Percentiles rank a stretch among this genome's conserved stretches.
Evolutionary conservation across 148 eudicot genomes (phyloP).

Genomic region (Heliamphora exappendiculata): DNA sequence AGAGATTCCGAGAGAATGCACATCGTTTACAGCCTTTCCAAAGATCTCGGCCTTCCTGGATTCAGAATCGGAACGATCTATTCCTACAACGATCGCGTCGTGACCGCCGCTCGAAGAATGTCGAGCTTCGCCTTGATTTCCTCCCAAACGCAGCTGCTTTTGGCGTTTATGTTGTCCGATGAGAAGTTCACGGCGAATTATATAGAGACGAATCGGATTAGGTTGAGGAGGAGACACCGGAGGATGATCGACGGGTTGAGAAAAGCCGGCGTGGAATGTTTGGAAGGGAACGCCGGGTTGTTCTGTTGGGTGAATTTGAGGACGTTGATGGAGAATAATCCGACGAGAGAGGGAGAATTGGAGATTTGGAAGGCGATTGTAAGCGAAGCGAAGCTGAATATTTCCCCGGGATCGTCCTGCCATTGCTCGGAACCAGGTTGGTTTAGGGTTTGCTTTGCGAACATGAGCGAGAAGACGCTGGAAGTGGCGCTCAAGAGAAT

Average conservation of each 20-base stretch:
- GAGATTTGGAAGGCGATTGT: conserved; percentile 48
- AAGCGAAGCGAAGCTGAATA: conserved; percentile 56
- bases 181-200: conserved; percentile 45
- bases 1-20: conserved; percentile 59
- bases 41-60: conserved; percentile 86
- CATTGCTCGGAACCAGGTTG: conserved; percentile 81
- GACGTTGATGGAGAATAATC: conserved; percentile 32
- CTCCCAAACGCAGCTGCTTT: conserved; percentile 73
- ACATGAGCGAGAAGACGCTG: conserved; percentile 75
- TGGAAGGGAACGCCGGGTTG: conserved; percentile 72
- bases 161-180: conserved; percentile 68
- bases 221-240: conserved; percentile 53
- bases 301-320: conserved; percentile 86
- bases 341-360: conserved; percentile 49
- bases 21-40: conserved; percentile 85
- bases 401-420: conserved; percentile 76
- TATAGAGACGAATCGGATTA: conserved; percentile 48
- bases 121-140: conserved; percentile 85
- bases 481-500: conserved; percentile 59
- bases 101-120: conserved; percentile 81
- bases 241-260: conserved; percentile 53
- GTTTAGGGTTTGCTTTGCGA: conserved; percentile 88
- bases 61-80: conserved; percentile 80
- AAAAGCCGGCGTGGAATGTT: conserved; percentile 55
- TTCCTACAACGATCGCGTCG: conserved; percentile 81